Percentiles rank a stretch among this genome's conserved stretches.
Conservation (phyloP, 805 yeast species). For the Saccharomycopsis sp. region DNA sequence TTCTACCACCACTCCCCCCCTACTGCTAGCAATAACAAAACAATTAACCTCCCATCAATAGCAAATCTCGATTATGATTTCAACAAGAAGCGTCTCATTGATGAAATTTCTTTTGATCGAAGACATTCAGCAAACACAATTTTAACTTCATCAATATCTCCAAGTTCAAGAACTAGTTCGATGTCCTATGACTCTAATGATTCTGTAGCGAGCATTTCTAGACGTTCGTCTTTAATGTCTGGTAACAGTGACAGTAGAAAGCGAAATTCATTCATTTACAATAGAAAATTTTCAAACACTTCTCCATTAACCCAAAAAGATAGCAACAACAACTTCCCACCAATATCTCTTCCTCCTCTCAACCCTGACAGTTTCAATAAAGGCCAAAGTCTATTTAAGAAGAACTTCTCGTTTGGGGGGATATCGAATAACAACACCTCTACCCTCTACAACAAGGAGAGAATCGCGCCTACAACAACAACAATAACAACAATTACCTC, state of each 20-base stretch:
- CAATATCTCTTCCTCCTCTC: neutral
- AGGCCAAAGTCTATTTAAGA: slow-evolving; percentile 5
- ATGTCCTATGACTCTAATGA: slow-evolving; percentile 19
- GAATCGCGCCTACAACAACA: neutral
- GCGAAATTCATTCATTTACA: neutral
- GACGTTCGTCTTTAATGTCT: slow-evolving; percentile 14
- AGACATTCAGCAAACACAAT: slow-evolving; percentile 21
- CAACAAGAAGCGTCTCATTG: slow-evolving; percentile 16
- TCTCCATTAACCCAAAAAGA: neutral
- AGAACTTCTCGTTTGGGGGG: slow-evolving; percentile 5
- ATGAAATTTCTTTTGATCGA: slow-evolving; percentile 7
- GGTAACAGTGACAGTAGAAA: neutral
- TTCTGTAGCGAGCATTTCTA: slow-evolving; percentile 6
- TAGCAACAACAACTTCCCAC: neutral
- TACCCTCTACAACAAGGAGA: neutral
- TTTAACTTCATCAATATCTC: slow-evolving; percentile 2
- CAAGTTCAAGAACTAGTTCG: slow-evolving; percentile 13
- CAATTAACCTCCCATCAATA: neutral
- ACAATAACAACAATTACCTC: no score
- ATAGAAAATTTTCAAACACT: neutral
- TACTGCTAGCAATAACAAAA: neutral
- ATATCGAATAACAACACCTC: neutral
- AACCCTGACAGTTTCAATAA: neutral
- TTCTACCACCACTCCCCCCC: neutral
- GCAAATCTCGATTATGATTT: no score